Base-by-base conservation (phyloP, 306 rosid species). In the Crotalaria pallida region DNA sequence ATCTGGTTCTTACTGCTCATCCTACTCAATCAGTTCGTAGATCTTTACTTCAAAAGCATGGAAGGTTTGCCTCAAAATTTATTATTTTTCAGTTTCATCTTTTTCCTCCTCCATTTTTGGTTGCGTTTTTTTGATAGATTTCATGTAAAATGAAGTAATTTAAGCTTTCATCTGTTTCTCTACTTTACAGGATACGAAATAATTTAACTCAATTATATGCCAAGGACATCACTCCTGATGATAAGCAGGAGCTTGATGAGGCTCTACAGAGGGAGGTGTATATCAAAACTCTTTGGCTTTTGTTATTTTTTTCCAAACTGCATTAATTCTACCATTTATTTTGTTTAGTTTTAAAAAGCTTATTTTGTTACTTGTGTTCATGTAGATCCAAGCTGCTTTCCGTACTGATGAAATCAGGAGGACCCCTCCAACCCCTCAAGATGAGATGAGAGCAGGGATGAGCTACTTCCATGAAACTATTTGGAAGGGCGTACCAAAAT, bases 381-480 rank as follows among this genome's bases (percentile, higher is more conserved):
- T 79, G 71, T 22, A 91, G 97, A 88, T 91, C 72, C 97, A 91
- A 85, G 97, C 97, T 67, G 97, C 96, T 21, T 91, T 91, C 75
- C 96, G 97, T 15, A 91, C 97, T 0, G 97, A 91, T 84, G 97
- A 91, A 80, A 91, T 91, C 55, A 83, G 83, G 31, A 83, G 97
- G 78, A 91, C 88, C 47, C 86, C 97, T 78, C 97, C 97, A 50
- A 88, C 97, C 21, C 97, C 97, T 22, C 97, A 91, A 80, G 97
- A 91, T 82, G 97, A 91, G 73, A 91, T 88, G 96, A 87, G 97
- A 49, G 97, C 96, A 18, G 97, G 97, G 79, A 88, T 91, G 97
- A 91, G 97, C 83, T 91, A 91, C 81, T 91, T 91, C 72, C 92
- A 91, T 22, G 97, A 91, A 79, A 91, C 97, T 57, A 87, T 91